phyloP scores from a whole-genome alignment of 495 filamentous ascomycete species.

The Podospora australis region DNA sequence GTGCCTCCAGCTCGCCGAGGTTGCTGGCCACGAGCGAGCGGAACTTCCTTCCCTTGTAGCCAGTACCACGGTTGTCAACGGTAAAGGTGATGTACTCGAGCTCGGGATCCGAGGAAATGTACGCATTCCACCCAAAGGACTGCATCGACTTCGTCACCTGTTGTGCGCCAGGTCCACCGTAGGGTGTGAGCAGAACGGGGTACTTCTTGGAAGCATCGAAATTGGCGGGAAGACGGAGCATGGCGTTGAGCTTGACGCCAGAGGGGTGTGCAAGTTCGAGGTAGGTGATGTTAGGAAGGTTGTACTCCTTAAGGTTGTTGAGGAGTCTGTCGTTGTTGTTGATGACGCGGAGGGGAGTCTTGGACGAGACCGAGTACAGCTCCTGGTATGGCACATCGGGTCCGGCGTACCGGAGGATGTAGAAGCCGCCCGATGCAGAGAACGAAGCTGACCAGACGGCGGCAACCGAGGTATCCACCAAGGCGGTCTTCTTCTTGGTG shows the following conservation, averaged over 20 bases:
- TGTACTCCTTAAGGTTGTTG: slow-evolving; percentile 39
- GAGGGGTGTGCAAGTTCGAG: slow-evolving; percentile 41
- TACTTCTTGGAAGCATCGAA: slow-evolving; percentile 49
- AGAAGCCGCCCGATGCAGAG: slow-evolving; percentile 45
- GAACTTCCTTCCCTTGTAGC: slow-evolving; percentile 46
- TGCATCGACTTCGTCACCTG: slow-evolving; percentile 42
- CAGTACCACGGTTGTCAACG: slow-evolving; percentile 53
- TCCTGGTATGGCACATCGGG: slow-evolving; percentile 53
- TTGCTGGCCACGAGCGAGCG: slow-evolving; percentile 39
- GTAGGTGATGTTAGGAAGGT: slow-evolving; percentile 45
- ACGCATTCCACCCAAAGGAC: slow-evolving; percentile 41
- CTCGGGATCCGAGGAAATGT: slow-evolving; percentile 52
- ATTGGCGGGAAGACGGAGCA: slow-evolving; percentile 43
- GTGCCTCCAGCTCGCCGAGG: slow-evolving; percentile 48
- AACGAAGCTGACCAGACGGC: slow-evolving; percentile 51
- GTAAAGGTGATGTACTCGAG: slow-evolving; percentile 50
- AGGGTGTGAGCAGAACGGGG: slow-evolving; percentile 49
- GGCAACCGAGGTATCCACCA: slow-evolving; percentile 43
- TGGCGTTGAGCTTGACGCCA: slow-evolving; percentile 42
- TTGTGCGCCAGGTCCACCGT: slow-evolving; percentile 51
- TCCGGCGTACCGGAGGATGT: slow-evolving; percentile 50
- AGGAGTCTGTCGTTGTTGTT: slow-evolving; percentile 44
- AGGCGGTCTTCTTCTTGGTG: slow-evolving; percentile 38
- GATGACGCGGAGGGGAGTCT: slow-evolving; percentile 39
- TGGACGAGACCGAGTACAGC: slow-evolving; percentile 43